phyloP scores from a whole-genome alignment of 2,329 filamentous ascomycete species.

The Diaporthe sp. region DNA sequence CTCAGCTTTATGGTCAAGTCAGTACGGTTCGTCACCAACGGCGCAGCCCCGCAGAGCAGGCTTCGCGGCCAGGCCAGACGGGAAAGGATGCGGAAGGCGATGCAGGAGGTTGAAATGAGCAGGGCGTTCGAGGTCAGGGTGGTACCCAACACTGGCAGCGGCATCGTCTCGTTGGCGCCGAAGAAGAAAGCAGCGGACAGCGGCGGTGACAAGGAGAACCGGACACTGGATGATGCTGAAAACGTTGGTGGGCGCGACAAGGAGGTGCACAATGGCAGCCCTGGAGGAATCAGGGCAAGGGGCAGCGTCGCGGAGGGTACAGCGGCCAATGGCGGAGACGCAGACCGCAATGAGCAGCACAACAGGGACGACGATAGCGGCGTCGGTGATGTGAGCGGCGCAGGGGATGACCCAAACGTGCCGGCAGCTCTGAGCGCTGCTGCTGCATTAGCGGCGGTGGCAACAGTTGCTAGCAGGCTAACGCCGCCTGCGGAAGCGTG shows the following conservation, averaged over 20 bases:
- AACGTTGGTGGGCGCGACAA: slow-evolving; percentile 6
- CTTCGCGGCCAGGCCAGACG: slow-evolving; percentile 69
- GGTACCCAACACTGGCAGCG: slow-evolving; percentile 44
- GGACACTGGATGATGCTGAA: neutral
- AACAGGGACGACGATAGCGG: slow-evolving; percentile 42
- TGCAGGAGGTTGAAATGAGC: slow-evolving; percentile 64
- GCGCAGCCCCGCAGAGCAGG: slow-evolving; percentile 72
- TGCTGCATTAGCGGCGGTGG: slow-evolving; percentile 12
- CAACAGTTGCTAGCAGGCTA: slow-evolving; percentile 39
- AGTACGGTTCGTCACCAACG: slow-evolving; percentile 87
- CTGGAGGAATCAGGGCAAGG: slow-evolving; percentile 29
- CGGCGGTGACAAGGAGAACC: slow-evolving; percentile 41
- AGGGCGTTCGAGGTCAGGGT: slow-evolving; percentile 51
- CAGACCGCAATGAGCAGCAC: slow-evolving; percentile 33
- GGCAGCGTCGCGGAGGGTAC: neutral
- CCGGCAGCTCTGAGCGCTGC: slow-evolving; percentile 17
- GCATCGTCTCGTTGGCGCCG: slow-evolving; percentile 2
- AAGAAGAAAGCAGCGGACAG: slow-evolving; percentile 38
- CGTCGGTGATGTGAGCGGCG: slow-evolving; percentile 37
- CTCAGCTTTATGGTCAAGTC: slow-evolving; percentile 89
- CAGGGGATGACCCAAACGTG: slow-evolving; percentile 32
- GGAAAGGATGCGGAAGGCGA: slow-evolving; percentile 69
- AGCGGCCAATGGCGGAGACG: slow-evolving; percentile 14
- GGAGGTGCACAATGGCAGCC: slow-evolving; percentile 10
- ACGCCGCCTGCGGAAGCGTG: slow-evolving; percentile 40